Evolutionary conservation across 1,284 basidiomycete genomes (phyloP), one percentile per base, ranked within the genome.

Genomic region (Naganishia liquefaciens): DNA sequence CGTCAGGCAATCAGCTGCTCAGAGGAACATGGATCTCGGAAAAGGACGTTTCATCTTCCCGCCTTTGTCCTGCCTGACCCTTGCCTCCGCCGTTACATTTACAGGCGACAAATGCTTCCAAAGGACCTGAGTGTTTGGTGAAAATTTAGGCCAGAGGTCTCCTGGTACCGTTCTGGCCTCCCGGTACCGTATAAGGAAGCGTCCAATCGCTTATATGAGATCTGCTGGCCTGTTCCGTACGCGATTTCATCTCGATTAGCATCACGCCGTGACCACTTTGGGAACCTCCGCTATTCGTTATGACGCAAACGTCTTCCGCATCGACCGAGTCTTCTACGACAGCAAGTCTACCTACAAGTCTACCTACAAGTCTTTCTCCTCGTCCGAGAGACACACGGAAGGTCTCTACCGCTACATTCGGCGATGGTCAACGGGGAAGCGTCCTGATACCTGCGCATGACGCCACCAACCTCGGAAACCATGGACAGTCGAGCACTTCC

Each of bases 311-410:
- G 27, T 5, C 27, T 25, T n/a, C 43, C 19, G 13, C 47, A 15
- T 15, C 47, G 47, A 49, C 25, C 3, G 7, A 27, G 23, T 21
- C 21, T 7, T 27, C 44, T 27, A 7, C 30, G 15, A 17, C 25
- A n/a, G 13, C n/a, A n/a, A 5, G 19, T 17, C 11, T 46, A 25
- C 42, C 42, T 33, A 57, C n/a, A n/a, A 5, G 19, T 17, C 11
- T 46, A 25, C 42, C 42, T 33, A 57, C 54, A 30, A 33, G 19
- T 17, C 39, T 57, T 11, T 25, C 57, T 19, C 46, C 57, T 19
- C 57, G 46, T 7, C 33, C 55, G 6, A 7, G 39, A 11, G 44
- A 27, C 7, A 21, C 13, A 23, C 25, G 46, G 17, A 37, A 40
- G 4, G 21, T 27, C 15, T 49, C 37, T 17, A 25, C 46, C 10